Percentiles rank a stretch among this genome's conserved stretches.
phyloP scores from a whole-genome alignment of 768 basidiomycete genomes.

The Butyriboletus loyo region DNA sequence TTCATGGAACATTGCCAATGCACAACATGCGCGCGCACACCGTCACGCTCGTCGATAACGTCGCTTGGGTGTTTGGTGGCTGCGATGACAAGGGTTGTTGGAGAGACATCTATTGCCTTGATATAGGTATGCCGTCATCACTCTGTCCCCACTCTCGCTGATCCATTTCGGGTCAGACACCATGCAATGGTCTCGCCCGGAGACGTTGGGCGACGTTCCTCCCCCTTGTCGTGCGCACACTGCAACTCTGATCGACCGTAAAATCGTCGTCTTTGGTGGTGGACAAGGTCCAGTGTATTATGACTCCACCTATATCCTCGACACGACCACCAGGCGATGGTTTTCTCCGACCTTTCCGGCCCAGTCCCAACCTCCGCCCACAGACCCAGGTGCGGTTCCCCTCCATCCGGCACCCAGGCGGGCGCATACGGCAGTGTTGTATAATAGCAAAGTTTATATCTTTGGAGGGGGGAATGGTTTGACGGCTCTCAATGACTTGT shows the following conservation, averaged over 20 bases:
- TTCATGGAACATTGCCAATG: conserved; percentile 65
- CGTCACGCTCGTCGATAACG: conserved; percentile 76
- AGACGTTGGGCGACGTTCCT: conserved; percentile 72
- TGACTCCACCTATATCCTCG: conserved; percentile 78
- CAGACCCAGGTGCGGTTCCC: conserved; percentile 5
- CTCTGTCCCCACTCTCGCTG: neutral
- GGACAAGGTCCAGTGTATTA: conserved; percentile 83
- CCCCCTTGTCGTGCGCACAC: conserved; percentile 87
- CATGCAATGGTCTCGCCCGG: conserved; percentile 84
- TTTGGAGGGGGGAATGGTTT: conserved; percentile 95
- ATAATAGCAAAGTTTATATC: conserved; percentile 70
- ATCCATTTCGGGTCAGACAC: conserved; percentile 51
- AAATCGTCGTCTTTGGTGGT: conserved; percentile 83
- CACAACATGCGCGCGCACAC: conserved; percentile 78
- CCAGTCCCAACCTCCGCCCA: conserved; percentile 1
- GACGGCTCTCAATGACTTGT: conserved; percentile 86
- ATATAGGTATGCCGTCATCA: conserved; percentile 54
- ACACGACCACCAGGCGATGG: conserved; percentile 74
- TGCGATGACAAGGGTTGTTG: conserved; percentile 77
- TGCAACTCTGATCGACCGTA: conserved; percentile 76
- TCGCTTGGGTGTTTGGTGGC: conserved; percentile 87
- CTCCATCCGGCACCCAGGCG: conserved; percentile 65
- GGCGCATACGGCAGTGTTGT: conserved; percentile 82
- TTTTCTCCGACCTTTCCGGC: conserved; percentile 40
- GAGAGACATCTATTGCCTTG: conserved; percentile 80